Base-by-base conservation (phyloP, 176 grass and related monocot species). In the Lolium multiflorum region DNA sequence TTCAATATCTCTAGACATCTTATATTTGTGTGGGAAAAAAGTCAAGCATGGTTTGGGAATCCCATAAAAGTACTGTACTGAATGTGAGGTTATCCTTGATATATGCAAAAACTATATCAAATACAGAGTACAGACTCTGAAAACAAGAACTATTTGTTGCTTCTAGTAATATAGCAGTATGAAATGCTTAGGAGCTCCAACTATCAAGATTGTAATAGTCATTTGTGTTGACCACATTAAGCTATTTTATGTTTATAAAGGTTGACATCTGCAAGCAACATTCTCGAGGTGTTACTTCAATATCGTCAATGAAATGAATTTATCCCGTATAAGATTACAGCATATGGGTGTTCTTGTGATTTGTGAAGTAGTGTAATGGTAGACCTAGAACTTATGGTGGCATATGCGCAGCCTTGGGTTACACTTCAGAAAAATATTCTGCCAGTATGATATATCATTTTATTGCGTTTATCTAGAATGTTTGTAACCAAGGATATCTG, bases 391-490 rank as follows among this genome's bases (percentile, higher is more conserved):
- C 37, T 71, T 75, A 46, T 65, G 61, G 25, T 60, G 41, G 49
- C 60, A 57, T 58, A 11, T 77, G 51, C 2, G 78, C 43, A 82
- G 52, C 63, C n/a, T n/a, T 50, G 25, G n/a, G 74, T 57, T 89
- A 44, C 47, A 84, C 7, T 80, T 55, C 7, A 73, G 9, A 64
- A 56, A 28, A 90, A 11, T 25, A 26, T 4, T 12, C 61, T 64
- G 10, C 22, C 24, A 64, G 24, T 64, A 71, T 62, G 41, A 11
- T 60, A 55, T 61, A 82, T 76, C 11, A 16, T 86, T 26, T 26
- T 1, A 26, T 74, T 66, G 22, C 37, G 26, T 78, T 79, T 89
- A 64, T 80, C 77, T 21, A 56, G 70, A 89, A 59, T 85, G 62
- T 43, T 43, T 60, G 56, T 77, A 56, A 71, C 49, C n/a, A 78